Evolutionary conservation across 1,284 basidiomycete genomes (phyloP).

Genomic region (Ustilago lituana): DNA sequence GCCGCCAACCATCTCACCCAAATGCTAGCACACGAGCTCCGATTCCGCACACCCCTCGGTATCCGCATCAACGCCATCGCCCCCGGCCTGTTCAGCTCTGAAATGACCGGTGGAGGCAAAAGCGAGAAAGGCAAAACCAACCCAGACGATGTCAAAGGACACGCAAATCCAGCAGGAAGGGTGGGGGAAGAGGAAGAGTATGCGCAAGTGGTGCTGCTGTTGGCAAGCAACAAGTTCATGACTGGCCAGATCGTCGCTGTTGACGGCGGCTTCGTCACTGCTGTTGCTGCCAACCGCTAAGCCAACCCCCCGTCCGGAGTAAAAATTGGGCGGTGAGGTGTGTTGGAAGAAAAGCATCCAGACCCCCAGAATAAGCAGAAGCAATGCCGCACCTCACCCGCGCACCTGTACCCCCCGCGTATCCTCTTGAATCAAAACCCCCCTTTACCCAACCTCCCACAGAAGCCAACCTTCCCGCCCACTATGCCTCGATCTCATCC

Average conservation of each 20-base stretch:
- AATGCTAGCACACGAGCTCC: conserved; percentile 56
- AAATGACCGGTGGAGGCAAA: conserved; percentile 50
- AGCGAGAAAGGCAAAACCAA: conserved; percentile 28
- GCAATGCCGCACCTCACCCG: too few species aligned
- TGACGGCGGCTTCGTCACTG: conserved; percentile 56
- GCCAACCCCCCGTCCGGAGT: background rate
- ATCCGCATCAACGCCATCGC: conserved; percentile 58
- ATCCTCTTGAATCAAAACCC: too few species aligned
- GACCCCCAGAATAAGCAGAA: too few species aligned
- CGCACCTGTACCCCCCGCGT: too few species aligned
- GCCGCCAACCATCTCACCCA: conserved; percentile 57
- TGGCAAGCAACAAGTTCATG: conserved; percentile 50
- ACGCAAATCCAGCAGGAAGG: conserved; percentile 51
- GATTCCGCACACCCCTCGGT: conserved; percentile 29
- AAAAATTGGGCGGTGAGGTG: too few species aligned
- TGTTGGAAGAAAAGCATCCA: too few species aligned
- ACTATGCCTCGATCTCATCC: too few species aligned
- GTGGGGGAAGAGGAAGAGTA: conserved; percentile 51
- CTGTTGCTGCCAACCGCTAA: conserved; percentile 35
- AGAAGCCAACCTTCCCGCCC: too few species aligned
- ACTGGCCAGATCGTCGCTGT: conserved; percentile 53
- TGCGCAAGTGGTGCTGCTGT: conserved; percentile 46
- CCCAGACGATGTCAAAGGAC: conserved; percentile 19
- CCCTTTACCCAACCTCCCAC: too few species aligned
- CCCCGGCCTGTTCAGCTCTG: conserved; percentile 52